A percentile compares a stretch with the other conserved stretches of the same genome.
These are phyloP conservation scores for Physocladia obscura DNA, from an alignment of 192 early-diverging fungal genomes.

Conservation along the genomic window DNA sequence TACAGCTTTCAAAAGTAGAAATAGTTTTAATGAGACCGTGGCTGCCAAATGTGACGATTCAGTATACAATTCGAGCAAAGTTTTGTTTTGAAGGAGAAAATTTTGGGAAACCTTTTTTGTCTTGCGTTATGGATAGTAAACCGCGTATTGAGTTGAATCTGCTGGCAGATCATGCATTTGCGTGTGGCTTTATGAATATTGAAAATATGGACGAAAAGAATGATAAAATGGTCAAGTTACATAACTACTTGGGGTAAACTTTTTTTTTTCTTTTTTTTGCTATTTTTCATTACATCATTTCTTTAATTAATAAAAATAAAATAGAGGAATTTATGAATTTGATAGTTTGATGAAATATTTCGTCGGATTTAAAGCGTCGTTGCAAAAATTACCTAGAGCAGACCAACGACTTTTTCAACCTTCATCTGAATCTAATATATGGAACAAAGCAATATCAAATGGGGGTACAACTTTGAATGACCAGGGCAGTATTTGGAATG, in stretches of 20 bases:
- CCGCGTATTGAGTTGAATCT: constrained; percentile 50
- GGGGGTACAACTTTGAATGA: constrained; percentile 23
- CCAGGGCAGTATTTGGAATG: constrained; percentile 39
- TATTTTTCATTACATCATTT: neutral
- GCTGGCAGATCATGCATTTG: constrained; percentile 51
- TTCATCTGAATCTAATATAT: neutral
- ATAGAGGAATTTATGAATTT: constrained; percentile 37
- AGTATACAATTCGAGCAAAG: constrained; percentile 50
- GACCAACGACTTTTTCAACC: constrained; percentile 29
- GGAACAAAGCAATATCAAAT: neutral
- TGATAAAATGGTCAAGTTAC: constrained; percentile 41
- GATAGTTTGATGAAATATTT: constrained; percentile 46
- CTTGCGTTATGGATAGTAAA: constrained; percentile 21
- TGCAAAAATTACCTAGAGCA: constrained; percentile 31
- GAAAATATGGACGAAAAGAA: constrained; percentile 38
- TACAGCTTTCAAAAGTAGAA: constrained; percentile 42
- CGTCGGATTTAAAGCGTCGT: constrained; percentile 32
- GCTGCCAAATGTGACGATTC: constrained; percentile 50
- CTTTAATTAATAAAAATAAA: constrained; percentile 5
- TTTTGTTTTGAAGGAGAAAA: constrained; percentile 13
- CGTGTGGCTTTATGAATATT: constrained; percentile 47
- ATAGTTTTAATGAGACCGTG: constrained; percentile 46
- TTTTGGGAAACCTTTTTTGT: neutral
- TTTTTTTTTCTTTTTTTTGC: neutral
- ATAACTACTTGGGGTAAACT: constrained; percentile 29